These are phyloP conservation scores for Colletotrichum zoysiae DNA, from an alignment of 2,329 filamentous ascomycete genomes.

Conservation along the genomic window DNA sequence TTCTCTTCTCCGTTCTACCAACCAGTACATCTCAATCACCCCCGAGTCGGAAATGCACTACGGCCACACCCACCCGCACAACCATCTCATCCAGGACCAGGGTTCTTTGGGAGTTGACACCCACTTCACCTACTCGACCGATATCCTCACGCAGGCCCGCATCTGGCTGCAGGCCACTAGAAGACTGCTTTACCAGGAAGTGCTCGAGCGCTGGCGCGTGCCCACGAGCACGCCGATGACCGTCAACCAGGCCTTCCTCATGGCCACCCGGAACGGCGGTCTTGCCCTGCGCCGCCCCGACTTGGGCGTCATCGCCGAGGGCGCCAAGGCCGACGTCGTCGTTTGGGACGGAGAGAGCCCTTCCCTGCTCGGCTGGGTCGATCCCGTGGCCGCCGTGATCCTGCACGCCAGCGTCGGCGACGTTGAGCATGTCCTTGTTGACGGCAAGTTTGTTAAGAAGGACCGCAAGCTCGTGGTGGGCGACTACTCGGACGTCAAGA, in stretches of 20 bases:
- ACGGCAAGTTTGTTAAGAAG: constrained; percentile 62
- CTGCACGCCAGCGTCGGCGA: constrained; percentile 67
- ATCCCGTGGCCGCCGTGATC: constrained; percentile 68
- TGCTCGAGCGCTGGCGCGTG: constrained; percentile 56
- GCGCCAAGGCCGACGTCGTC: constrained; percentile 67
- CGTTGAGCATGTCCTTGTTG: constrained; percentile 63
- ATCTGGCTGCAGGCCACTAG: constrained; percentile 65
- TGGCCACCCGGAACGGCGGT: constrained; percentile 65
- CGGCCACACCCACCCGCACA: constrained; percentile 63
- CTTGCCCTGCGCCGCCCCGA: constrained; percentile 64
- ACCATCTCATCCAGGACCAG: constrained; percentile 62
- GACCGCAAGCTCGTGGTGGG: constrained; percentile 53
- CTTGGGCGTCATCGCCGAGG: constrained; percentile 61
- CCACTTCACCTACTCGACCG: constrained; percentile 64
- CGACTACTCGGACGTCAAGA: constrained; percentile 48
- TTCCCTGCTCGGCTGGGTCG: constrained; percentile 64
- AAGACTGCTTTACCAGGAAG: constrained; percentile 53
- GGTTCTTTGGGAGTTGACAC: constrained; percentile 67
- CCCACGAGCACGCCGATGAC: constrained; percentile 64
- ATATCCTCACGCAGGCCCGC: constrained; percentile 65
- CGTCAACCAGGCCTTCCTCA: constrained; percentile 66
- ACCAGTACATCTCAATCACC: constrained; percentile 68
- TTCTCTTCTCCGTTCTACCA: constrained; percentile 58
- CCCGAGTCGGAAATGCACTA: constrained; percentile 71
- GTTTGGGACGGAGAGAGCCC: constrained; percentile 65